A percentile compares a stretch with the other conserved stretches of the same genome.
phyloP scores from a whole-genome alignment of 1,139 yeast species.

The Blastobotrys proliferans region DNA sequence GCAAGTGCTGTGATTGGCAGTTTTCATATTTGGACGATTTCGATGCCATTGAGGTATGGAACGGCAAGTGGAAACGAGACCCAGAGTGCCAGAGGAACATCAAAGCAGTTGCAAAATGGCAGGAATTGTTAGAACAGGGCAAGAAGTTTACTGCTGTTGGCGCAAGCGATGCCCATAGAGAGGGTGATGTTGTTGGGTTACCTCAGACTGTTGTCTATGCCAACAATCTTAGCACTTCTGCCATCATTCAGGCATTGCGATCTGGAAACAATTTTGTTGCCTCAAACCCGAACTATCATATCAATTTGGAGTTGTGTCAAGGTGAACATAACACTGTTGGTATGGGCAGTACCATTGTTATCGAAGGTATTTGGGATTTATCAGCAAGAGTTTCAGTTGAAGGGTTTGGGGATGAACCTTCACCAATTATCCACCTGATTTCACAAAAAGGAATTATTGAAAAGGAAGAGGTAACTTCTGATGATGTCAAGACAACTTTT shows the following conservation, averaged over 20 bases:
- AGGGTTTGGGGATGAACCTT: constrained; percentile 1
- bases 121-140: constrained; percentile 14
- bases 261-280: constrained; percentile 13
- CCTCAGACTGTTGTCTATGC: constrained; percentile 19
- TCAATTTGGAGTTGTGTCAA: constrained; percentile 8
- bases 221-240: constrained; percentile 12
- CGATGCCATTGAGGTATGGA: constrained; percentile 21
- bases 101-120: constrained; percentile 17
- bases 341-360: constrained; percentile 1
- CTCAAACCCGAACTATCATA: constrained; percentile 7
- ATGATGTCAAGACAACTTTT: constrained; percentile 1
- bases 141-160: constrained; percentile 16
- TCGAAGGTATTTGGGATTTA: constrained; percentile 8
- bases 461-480: background rate
- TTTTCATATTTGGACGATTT: constrained; percentile 12
- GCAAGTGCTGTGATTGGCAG: constrained; percentile 16
- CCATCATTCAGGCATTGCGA: constrained; percentile 14
- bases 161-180: constrained; percentile 17
- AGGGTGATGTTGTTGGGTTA: constrained; percentile 14
- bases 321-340: constrained; percentile 6
- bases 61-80: constrained; percentile 19
- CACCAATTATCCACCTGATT: background rate
- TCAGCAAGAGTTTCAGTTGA: background rate
- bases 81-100: constrained; percentile 14
- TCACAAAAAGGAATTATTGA: constrained; percentile 6